Percentiles rank a stretch among this genome's conserved stretches.
These are phyloP conservation scores for Xylaria acuta DNA, from an alignment of 495 filamentous ascomycete species.

Conservation along the genomic window DNA sequence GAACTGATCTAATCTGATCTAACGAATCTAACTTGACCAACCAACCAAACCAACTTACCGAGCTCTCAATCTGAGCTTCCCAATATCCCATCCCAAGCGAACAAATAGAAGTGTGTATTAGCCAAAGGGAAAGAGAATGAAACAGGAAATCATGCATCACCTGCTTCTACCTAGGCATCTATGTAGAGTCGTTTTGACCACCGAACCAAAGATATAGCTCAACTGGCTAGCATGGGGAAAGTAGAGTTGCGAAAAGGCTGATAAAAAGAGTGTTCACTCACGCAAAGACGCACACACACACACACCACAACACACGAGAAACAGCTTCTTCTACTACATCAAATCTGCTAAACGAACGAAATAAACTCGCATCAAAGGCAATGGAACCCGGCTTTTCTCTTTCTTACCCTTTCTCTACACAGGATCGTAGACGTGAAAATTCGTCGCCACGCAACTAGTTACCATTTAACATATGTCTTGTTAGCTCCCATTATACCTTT, in stretches of 20 bases:
- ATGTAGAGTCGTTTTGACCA: background rate
- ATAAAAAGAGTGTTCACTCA: background rate
- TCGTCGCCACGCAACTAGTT: background rate
- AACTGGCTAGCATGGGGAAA: background rate
- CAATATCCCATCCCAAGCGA: background rate
- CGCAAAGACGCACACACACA: too few species aligned
- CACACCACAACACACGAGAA: background rate
- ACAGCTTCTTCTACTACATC: background rate
- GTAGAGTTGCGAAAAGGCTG: background rate
- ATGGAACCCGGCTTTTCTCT: background rate
- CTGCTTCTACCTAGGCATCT: background rate
- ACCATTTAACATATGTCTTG: background rate
- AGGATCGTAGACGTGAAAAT: background rate
- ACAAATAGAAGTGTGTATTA: conserved; percentile 1
- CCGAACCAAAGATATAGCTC: background rate
- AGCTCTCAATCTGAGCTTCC: background rate
- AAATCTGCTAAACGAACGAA: background rate
- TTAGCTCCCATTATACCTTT: background rate
- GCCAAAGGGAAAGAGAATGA: background rate
- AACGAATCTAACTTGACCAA: background rate
- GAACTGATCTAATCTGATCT: background rate
- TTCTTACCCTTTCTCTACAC: background rate
- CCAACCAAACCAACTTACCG: background rate
- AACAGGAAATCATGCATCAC: background rate
- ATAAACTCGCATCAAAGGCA: background rate